Conservation (phyloP, 305 asterid genomes). For the Galium porrigens region DNA sequence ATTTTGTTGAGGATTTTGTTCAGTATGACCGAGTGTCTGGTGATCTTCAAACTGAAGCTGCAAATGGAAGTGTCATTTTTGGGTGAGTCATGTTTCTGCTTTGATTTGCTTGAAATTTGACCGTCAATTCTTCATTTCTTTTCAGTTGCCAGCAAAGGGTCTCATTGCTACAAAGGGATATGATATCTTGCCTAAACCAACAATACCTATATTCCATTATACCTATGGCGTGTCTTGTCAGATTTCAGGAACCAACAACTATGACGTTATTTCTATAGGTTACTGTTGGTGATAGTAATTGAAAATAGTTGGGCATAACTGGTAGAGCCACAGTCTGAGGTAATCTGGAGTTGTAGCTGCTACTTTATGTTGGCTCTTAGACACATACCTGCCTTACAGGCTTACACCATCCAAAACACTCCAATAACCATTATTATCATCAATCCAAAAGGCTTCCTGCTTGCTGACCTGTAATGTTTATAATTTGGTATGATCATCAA, state of each 20-base stretch:
- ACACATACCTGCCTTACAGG: background rate
- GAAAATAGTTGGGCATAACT: background rate
- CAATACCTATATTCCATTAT: background rate
- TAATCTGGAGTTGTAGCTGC: conserved; percentile 2
- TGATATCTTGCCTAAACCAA: background rate
- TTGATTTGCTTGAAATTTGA: background rate
- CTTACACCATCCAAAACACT: background rate
- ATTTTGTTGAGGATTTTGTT: conserved; percentile 78
- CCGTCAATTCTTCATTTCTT: background rate
- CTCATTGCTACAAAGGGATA: background rate
- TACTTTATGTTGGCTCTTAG: background rate
- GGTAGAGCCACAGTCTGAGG: background rate
- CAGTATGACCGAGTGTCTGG: conserved; percentile 89
- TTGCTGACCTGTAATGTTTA: background rate
- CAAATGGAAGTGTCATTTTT: conserved; percentile 90
- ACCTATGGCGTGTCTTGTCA: background rate
- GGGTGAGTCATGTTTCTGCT: conserved; percentile 44
- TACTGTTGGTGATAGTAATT: background rate
- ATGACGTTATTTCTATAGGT: background rate
- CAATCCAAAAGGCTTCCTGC: background rate
- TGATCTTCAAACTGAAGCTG: conserved; percentile 67
- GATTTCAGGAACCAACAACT: background rate
- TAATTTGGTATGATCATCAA: background rate
- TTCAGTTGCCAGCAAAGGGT: background rate
- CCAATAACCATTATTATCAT: background rate